Evolutionary conservation across 1,284 basidiomycete genomes (phyloP), one percentile per base, ranked within the genome.

Genomic region (Heterobasidion irregulare): DNA sequence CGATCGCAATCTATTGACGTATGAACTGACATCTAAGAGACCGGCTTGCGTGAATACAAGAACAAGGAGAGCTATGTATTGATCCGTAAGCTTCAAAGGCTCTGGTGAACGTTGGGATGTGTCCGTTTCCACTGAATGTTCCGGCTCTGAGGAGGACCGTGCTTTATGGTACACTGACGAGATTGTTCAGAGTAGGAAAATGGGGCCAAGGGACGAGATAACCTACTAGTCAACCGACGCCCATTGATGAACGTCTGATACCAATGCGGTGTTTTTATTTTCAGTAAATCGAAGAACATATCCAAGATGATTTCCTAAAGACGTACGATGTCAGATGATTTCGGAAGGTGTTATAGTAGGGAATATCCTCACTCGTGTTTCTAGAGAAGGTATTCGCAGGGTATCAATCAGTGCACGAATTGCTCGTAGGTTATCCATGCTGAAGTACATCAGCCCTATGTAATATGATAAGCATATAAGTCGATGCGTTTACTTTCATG

Each of bases 231-330:
- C 55, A 96, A 69, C 36, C 93, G 77, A 53, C 89, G 80, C 10
- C 92, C 93, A 57, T 89, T 89, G 49, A 95, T 86, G 65, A 95
- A 96, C 0, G 92, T 90, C 63, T 90, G 82, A 64, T 91, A 91
- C 92, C 93, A 96, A 43, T 88, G 85, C 1, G 92, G 88, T 1
- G 89, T 81, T 67, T 90, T 90, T 68, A 98, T 94, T 56, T 93
- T 90, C 53, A 99, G 76, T n/a, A 96, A 77, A 60, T 92, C 88
- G 66, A 96, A 96, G 64, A 99, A 91, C 80, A 97, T 88, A 64
- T 98, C 92, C 36, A 99, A 75, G 35, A 98, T 77, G 26, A 94
- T 82, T 73, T 96, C 93, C 93, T 96, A 65, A 3, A 41, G 6
- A 54, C 12, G 52, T 34, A 26, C 35, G 12, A 61, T 15, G 51